Evolutionary conservation across 2,329 filamentous ascomycete species (phyloP), one percentile per base, ranked within the genome.

Genomic region (Cercospora beticola): DNA sequence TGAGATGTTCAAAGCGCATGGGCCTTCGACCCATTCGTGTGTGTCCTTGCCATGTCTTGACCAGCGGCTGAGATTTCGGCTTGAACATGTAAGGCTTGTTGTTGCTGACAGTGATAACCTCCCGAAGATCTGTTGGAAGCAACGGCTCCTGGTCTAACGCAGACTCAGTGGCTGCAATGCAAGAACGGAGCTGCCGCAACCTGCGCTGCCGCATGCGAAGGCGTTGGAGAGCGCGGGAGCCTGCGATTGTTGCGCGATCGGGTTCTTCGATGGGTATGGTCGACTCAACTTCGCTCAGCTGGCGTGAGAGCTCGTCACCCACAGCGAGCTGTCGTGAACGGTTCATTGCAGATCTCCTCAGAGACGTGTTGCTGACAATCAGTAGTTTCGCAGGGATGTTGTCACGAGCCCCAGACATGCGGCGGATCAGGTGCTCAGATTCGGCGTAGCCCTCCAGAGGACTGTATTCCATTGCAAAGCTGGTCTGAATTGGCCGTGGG

Each of bases 401-500:
- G 1, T 62, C 40, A n/a, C 40, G 18, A 31, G 52, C 65, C 7
- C 76, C 76, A 8, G 78, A 72, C 65, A 78, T 86, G 62, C 85
- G 86, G 21, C 91, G 87, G 54, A 98, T 82, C 28, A 92, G 83
- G 2, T 87, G 82, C 71, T 96, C 92, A 33, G 90, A 91, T 63
- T 87, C 83, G 73, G 90, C 89, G 75, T 90, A 98, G 40, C 91
- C 88, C 2, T 90, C 88, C 8, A 89, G 84, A 2, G 93, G 89
- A 2, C 94, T 96, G 26, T 69, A 70, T 43, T 76, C 77, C 91
- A 98, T 97, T 3, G 93, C 92, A 79, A 97, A 97, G 0, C 95
- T 98, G 0, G 94, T 99, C 81, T 97, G 95, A 75, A 99, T 98
- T 0, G 93, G 94, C 16, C 95, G 89, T 68, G 97, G 97, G 74